These are phyloP conservation scores for Juglanconis sp. DNA, from an alignment of 2,329 filamentous ascomycete species.

Conservation along the genomic window DNA sequence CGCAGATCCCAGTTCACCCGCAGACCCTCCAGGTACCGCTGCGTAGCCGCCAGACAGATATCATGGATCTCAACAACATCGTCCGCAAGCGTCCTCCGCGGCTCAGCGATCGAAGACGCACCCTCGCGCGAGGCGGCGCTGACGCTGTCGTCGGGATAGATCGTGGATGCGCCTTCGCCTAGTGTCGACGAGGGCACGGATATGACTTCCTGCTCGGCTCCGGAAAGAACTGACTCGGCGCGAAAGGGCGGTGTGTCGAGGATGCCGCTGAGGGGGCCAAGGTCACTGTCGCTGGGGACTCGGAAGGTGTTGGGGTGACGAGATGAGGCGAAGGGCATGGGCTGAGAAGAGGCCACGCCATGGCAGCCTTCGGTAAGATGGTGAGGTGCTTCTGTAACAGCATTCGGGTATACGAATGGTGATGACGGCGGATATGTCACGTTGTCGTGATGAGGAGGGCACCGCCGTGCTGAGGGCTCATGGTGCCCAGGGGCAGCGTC, in stretches of 20 bases:
- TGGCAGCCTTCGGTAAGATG: background rate
- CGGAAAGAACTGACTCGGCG: no score
- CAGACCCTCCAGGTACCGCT: slow-evolving; percentile 21
- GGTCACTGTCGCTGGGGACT: background rate
- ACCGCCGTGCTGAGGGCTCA: background rate
- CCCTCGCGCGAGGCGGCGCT: background rate
- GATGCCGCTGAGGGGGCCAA: background rate
- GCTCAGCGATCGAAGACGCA: background rate
- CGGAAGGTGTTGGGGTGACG: background rate
- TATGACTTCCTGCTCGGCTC: background rate
- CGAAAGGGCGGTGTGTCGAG: background rate
- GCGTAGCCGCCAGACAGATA: slow-evolving; percentile 23
- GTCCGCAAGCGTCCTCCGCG: background rate
- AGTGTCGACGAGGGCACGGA: background rate
- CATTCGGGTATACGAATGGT: background rate
- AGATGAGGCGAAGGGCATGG: background rate
- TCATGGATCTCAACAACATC: slow-evolving; percentile 19
- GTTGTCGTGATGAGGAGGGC: background rate
- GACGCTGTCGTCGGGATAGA: slow-evolving; percentile 7
- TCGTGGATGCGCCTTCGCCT: background rate
- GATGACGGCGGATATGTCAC: background rate
- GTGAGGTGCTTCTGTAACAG: background rate
- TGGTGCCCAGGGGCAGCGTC: background rate
- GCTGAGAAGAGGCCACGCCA: background rate
- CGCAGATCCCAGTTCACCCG: slow-evolving; percentile 22